Conservation (phyloP, 768 basidiomycete species). For the Cystofilobasidium capitatum region DNA sequence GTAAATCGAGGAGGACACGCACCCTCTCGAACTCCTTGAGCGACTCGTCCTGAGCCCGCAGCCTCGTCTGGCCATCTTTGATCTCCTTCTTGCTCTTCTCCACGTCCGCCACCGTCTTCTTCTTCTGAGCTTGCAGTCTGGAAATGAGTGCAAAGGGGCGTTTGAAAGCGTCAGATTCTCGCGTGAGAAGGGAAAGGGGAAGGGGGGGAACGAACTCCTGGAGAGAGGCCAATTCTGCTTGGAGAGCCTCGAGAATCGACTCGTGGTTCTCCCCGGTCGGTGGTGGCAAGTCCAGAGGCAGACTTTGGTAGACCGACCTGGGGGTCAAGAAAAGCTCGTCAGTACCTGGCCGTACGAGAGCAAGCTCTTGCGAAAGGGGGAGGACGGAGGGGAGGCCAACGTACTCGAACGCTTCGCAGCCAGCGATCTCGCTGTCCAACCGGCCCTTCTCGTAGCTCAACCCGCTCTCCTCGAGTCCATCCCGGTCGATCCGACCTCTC, state of each 20-base stretch:
- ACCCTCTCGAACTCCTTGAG: not conserved
- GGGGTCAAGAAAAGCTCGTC: not conserved
- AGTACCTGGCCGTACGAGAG: not conserved
- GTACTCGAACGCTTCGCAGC: slow-evolving; percentile 84
- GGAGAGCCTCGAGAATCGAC: not conserved
- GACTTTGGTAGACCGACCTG: not conserved
- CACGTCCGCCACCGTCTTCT: not conserved
- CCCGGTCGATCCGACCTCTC: not conserved
- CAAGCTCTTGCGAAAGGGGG: not conserved
- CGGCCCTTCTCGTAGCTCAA: slow-evolving; percentile 80
- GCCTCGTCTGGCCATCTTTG: not conserved
- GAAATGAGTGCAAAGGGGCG: not conserved
- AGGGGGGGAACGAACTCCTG: not conserved
- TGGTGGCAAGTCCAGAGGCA: not conserved
- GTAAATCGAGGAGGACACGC: not conserved
- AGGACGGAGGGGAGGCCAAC: slow-evolving; percentile 34
- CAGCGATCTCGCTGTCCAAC: slow-evolving; percentile 81
- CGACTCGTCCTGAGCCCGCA: not conserved
- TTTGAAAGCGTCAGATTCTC: not conserved
- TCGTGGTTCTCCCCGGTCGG: not conserved
- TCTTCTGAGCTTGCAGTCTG: not conserved
- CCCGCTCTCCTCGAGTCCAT: slow-evolving; percentile 8
- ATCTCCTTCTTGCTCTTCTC: not conserved
- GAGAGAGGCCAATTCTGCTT: not conserved
- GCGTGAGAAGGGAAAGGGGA: not conserved